Conservation (phyloP, 129 eudicot species). For the Pulicaria dysenterica region DNA sequence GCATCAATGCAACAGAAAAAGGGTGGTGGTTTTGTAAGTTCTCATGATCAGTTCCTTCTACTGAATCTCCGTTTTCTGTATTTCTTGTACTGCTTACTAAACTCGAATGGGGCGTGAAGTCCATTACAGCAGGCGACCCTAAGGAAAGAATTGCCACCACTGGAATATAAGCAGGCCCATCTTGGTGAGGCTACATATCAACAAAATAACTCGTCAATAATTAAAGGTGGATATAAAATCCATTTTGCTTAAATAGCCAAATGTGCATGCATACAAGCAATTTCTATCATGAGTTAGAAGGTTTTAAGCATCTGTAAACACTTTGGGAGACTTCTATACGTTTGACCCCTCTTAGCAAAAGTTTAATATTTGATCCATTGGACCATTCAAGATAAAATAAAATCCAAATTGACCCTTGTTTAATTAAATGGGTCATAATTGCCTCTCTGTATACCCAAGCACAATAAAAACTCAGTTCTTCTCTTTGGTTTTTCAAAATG, state of each 20-base stretch:
- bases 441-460: neutral
- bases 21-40: slow-evolving; percentile 38
- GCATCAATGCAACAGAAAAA: slow-evolving; percentile 81
- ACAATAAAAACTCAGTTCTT: neutral
- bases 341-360: neutral
- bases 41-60: slow-evolving; percentile 20
- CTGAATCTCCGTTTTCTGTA: slow-evolving; percentile 26
- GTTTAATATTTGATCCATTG: neutral
- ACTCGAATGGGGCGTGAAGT: slow-evolving; percentile 76
- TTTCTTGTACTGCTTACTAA: slow-evolving; percentile 25
- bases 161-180: slow-evolving; percentile 95
- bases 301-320: neutral
- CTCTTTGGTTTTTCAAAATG: neutral
- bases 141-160: slow-evolving; percentile 94
- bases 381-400: neutral
- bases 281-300: neutral
- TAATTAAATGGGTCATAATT: neutral
- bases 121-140: slow-evolving; percentile 91
- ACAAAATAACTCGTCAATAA: slow-evolving; percentile 7
- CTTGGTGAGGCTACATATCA: slow-evolving; percentile 88
- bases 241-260: neutral
- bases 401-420: neutral
- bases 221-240: neutral
- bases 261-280: neutral
- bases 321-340: neutral